Evolutionary conservation across 2,329 filamentous ascomycete species (phyloP).

Genomic region (Orbilia javanica): DNA sequence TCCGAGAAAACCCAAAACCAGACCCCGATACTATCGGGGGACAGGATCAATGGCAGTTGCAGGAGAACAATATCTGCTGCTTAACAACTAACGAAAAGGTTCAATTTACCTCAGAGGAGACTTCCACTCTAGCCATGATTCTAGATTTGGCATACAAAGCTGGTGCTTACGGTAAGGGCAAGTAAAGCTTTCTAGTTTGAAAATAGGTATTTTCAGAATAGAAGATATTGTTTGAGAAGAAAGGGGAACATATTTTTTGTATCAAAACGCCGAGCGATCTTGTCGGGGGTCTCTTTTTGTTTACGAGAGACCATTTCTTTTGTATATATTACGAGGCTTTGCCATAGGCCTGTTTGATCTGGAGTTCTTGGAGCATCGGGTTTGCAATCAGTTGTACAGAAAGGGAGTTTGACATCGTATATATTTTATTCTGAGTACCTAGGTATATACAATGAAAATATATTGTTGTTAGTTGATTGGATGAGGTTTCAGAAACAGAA

Average conservation of each 20-base stretch:
- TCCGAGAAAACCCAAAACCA: constrained; percentile 63
- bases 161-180: constrained; percentile 59
- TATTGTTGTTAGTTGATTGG: not conserved
- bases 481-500: too few species aligned
- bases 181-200: constrained; percentile 10
- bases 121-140: constrained; percentile 63
- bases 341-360: not conserved
- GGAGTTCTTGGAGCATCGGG: not conserved
- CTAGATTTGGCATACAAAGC: constrained; percentile 61
- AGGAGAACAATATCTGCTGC: constrained; percentile 65
- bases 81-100: constrained; percentile 62
- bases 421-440: not conserved
- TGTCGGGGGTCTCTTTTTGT: not conserved
- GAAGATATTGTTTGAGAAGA: not conserved
- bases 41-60: constrained; percentile 63
- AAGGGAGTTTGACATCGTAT: too few species aligned
- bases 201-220: not conserved
- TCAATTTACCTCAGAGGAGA: constrained; percentile 62
- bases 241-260: not conserved
- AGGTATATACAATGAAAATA: not conserved
- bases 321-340: constrained; percentile 13
- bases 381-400: too few species aligned
- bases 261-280: not conserved
- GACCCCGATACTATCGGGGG: constrained; percentile 33
- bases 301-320: too few species aligned